Evolutionary conservation across 2,329 filamentous ascomycete species (phyloP).

Genomic region (Tolypocladium cylindrosporum): DNA sequence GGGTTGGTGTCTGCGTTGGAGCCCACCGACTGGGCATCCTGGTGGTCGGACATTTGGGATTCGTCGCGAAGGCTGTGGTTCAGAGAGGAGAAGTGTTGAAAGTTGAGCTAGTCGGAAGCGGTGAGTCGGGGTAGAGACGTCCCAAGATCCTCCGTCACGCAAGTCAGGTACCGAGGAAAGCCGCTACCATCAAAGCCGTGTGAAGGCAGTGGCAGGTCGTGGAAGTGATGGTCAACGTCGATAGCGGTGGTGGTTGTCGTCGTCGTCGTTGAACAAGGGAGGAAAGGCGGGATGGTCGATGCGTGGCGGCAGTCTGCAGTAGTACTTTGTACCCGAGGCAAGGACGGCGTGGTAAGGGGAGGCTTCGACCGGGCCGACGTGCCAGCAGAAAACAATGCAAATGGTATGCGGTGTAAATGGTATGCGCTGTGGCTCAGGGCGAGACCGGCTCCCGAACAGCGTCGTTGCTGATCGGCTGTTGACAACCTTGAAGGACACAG

Average conservation of each 20-base stretch:
- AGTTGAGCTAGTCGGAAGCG: background rate
- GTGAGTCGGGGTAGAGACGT: too few relatives aligned
- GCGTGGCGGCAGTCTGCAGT: background rate
- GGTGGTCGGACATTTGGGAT: constrained; percentile 10
- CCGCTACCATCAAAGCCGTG: too few relatives aligned
- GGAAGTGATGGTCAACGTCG: too few relatives aligned
- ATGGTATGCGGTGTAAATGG: background rate
- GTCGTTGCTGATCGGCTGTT: background rate
- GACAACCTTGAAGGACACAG: background rate
- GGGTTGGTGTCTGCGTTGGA: constrained; percentile 16
- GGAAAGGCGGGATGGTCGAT: background rate
- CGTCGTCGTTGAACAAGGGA: background rate
- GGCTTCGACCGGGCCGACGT: background rate
- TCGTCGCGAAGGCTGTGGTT: background rate
- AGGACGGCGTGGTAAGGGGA: background rate
- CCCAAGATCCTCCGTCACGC: too few relatives aligned
- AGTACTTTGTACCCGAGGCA: background rate
- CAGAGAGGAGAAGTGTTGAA: background rate
- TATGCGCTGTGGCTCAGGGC: background rate
- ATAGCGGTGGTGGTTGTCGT: background rate
- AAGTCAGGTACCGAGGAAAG: too few relatives aligned
- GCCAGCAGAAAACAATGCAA: background rate
- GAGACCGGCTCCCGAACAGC: background rate
- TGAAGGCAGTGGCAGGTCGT: too few relatives aligned
- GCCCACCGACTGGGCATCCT: constrained; percentile 12